Evolutionary conservation across 2,329 filamentous ascomycete species (phyloP), one percentile per base, ranked within the genome.

Genomic region (Fusarium burgessii): DNA sequence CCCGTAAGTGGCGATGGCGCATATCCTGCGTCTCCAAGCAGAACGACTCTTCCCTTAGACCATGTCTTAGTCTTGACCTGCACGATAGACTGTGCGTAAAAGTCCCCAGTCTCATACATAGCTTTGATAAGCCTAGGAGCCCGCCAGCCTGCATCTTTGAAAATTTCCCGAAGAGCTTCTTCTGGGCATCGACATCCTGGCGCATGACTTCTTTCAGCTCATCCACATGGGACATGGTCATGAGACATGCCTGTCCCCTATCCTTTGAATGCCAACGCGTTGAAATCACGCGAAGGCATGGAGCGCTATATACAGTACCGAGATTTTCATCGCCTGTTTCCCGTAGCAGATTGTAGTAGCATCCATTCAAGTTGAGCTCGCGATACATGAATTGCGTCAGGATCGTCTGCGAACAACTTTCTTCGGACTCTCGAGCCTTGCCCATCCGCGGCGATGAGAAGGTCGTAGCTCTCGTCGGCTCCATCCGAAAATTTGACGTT

Each of bases 21-120:
- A 68, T 84, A 84, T 3, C 77, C 85, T 18, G 87, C 84, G 63
- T 89, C 86, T 7, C 86, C 86, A 0, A 88, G 55, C 1, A 86
- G 74, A 0, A 82, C 81, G 11, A 86, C 82, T n/a, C 76, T 54
- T 6, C 77, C 82, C 7, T 76, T 77, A 18, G 70, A 78, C 78
- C 81, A 81, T 6, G 51, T 73, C 4, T 78, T 72, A 56, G 80
- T 72, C 43, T 80, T 82, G 20, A 89, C 80, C 50, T 84, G 82
- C 0, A 78, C 83, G 7, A 85, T 68, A 9, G 80, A 71, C 35
- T 83, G 76, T 46, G 77, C 79, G 71, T 87, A 86, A 51, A 86
- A 85, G 68, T 86, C 82, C 4, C 82, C 77, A 8, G 79, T 67
- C 17, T 71, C 60, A 38, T 76, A 58, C 78, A 83, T 80, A 1